Conservation (phyloP, 768 basidiomycete species). For the Amanita muscaria region DNA sequence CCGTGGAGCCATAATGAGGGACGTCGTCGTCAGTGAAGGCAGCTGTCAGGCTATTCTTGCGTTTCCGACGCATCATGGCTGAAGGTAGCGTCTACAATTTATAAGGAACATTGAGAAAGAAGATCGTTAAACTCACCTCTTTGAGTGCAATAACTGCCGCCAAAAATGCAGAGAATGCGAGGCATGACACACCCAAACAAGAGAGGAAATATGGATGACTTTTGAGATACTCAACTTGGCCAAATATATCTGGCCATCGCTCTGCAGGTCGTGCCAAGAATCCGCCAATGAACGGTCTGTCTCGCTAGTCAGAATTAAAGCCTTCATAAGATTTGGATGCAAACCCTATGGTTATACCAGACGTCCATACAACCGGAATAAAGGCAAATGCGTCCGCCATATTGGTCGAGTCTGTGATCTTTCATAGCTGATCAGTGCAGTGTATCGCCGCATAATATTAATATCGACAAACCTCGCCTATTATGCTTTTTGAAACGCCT, state of each 20-base stretch:
- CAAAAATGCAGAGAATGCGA: slow-evolving; percentile 17
- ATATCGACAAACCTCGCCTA: not conserved
- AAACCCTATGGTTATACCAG: slow-evolving; percentile 23
- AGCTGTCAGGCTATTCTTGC: not conserved
- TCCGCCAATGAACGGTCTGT: slow-evolving; percentile 25
- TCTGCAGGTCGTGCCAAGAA: slow-evolving; percentile 22
- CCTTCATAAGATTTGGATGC: not conserved
- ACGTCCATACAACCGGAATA: slow-evolving; percentile 27
- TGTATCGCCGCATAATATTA: not conserved
- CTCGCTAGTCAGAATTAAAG: too few species aligned
- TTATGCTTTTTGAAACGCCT: not conserved
- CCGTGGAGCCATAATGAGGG: not conserved
- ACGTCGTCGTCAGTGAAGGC: not conserved
- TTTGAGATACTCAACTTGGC: slow-evolving; percentile 16
- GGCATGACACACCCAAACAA: slow-evolving; percentile 20
- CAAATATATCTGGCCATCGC: slow-evolving; percentile 20
- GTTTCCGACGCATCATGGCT: not conserved
- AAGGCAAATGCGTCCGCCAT: slow-evolving; percentile 29
- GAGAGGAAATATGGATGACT: slow-evolving; percentile 30
- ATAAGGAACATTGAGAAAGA: too few species aligned
- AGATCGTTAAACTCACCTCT: too few species aligned
- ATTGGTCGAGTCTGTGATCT: slow-evolving; percentile 33
- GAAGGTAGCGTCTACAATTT: too few species aligned
- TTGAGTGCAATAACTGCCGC: slow-evolving; percentile 17
- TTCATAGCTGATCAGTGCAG: slow-evolving; percentile 16